These are phyloP conservation scores for Xylaria curta DNA, from an alignment of 495 filamentous ascomycete species.

Conservation along the genomic window DNA sequence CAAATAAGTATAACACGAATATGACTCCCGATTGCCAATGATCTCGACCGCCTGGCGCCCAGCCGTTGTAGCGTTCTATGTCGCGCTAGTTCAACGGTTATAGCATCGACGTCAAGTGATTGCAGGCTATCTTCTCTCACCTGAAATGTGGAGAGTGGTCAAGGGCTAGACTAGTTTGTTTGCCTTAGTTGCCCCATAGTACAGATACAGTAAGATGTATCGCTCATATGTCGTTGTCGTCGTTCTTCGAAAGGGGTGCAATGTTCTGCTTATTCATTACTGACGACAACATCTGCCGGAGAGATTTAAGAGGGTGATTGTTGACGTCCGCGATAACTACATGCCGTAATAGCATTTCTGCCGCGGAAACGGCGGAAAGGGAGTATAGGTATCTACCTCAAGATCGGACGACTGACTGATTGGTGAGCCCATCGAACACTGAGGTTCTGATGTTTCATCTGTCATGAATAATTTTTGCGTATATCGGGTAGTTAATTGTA, in stretches of 20 bases:
- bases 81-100: not conserved
- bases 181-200: not conserved
- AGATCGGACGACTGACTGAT: not conserved
- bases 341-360: not conserved
- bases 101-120: not conserved
- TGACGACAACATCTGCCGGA: not conserved
- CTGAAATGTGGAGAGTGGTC: not conserved
- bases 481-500: slow-evolving; percentile 14
- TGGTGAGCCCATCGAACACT: not conserved
- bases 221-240: not conserved
- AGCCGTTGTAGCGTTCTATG: not conserved
- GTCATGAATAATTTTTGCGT: slow-evolving; percentile 11
- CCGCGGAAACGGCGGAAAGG: slow-evolving; percentile 23
- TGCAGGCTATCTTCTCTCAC: not conserved
- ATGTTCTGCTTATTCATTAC: not conserved
- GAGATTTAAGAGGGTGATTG: not conserved
- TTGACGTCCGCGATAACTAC: slow-evolving; percentile 8
- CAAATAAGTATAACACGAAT: not conserved
- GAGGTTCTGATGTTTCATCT: not conserved
- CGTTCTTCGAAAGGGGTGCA: not conserved
- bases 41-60: not conserved
- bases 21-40: not conserved
- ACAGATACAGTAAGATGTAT: not conserved
- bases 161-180: not conserved
- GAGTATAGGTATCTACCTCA: not conserved